Evolutionary conservation across 2,329 filamentous ascomycete genomes (phyloP), one percentile per base, ranked within the genome.

Genomic region (Nectriaceae sp.): DNA sequence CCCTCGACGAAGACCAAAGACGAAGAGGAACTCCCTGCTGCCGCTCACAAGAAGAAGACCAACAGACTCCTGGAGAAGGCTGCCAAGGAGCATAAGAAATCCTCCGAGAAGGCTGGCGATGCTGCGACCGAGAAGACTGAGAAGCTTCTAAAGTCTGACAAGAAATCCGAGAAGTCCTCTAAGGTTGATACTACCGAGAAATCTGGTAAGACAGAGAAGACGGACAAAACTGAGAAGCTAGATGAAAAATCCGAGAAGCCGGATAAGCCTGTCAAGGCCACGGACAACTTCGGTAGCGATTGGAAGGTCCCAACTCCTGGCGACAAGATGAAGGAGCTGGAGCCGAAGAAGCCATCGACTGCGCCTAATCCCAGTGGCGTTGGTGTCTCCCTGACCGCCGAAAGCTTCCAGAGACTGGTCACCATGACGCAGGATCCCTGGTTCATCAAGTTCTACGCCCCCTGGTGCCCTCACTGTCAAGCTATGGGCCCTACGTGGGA

Each of bases 371-470:
- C 83, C 4, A 78, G 86, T 35, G 94, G 94, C 5, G 75, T 80
- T 15, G 95, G 90, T 5, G 77, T 90, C 26, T 72, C 85, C 5
- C 78, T 99, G 44, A 91, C 85, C 2, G 86, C 89, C 1, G 91
- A 97, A 65, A 89, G 78, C 54, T 99, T 99, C 74, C 87, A 95
- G 66, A 84, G 82, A 49, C 76, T 87, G 31, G 92, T 99, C 40
- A 96, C 90, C 3, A 88, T 86, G 67, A 91, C 90, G 0, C 84
- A 89, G 55, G 91, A 97, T 54, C 87, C 92, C 5, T 99, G 94
- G 94, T 97, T 99, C 65, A 85, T 99, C 77, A 99, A 99, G 71
- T 97, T 99, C 68, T 97, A 97, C 68, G 92, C 90, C 16, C 95
- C 94, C 5, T 97, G 93, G 94, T 99, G 94, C 69, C 84, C 86